Evolutionary conservation across 768 basidiomycete genomes (phyloP).

Genomic region (Boletus sp.): DNA sequence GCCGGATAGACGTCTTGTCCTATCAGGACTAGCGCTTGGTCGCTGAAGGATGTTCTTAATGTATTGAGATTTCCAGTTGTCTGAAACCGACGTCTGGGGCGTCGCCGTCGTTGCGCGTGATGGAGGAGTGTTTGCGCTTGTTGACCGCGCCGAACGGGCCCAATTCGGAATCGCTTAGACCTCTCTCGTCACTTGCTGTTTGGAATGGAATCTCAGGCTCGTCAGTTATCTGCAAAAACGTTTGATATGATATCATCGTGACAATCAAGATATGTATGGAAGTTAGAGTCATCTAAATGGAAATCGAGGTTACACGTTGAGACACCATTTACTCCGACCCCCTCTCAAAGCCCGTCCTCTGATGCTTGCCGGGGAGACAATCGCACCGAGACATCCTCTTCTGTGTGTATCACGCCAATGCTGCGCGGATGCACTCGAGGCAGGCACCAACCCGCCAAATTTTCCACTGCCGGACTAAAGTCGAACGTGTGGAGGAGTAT

Average conservation of each 20-base stretch:
- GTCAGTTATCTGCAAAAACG: too few species aligned
- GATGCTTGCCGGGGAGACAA: slow-evolving; percentile 4
- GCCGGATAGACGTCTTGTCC: neutral
- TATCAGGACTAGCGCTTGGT: neutral
- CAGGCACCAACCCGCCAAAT: neutral
- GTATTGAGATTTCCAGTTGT: neutral
- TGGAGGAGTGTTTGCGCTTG: slow-evolving; percentile 11
- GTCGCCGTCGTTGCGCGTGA: slow-evolving; percentile 12
- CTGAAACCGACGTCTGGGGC: neutral
- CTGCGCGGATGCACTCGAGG: slow-evolving; percentile 14
- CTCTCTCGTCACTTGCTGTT: neutral
- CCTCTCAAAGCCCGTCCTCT: neutral
- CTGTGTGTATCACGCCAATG: slow-evolving; percentile 16
- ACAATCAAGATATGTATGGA: neutral
- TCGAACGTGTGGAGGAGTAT: slow-evolving; percentile 20
- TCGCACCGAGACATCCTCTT: slow-evolving; percentile 14
- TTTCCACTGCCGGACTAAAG: neutral
- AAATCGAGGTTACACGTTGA: neutral
- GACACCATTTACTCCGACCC: neutral
- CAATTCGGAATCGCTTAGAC: neutral
- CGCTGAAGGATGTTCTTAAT: neutral
- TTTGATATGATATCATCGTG: neutral
- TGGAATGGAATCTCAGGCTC: too few species aligned
- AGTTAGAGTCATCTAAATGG: neutral
- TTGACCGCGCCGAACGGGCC: slow-evolving; percentile 1